phyloP scores from a whole-genome alignment of 305 asterid genomes.

The Stenogyne calaminthoides region DNA sequence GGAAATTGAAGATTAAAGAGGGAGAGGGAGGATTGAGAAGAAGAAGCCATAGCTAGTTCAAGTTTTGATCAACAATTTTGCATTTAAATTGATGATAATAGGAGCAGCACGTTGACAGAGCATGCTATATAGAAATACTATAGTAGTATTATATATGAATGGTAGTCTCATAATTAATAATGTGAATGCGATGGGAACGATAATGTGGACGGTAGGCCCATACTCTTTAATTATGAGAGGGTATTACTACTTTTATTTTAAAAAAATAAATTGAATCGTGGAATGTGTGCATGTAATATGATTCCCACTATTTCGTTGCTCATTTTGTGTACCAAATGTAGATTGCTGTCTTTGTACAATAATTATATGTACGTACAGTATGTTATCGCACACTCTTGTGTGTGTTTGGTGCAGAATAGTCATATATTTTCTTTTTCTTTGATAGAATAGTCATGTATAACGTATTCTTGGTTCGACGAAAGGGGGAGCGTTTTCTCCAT shows the following conservation, averaged over 20 bases:
- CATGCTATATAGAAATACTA: neutral
- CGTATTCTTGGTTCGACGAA: no score
- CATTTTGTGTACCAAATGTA: neutral
- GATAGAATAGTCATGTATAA: no score
- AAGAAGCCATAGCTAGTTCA: neutral
- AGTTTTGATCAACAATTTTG: neutral
- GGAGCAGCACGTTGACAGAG: no score
- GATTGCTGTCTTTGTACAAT: neutral
- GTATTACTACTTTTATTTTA: no score
- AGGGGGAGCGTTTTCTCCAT: no score
- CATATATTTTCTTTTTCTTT: no score
- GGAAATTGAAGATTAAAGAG: slow-evolving; percentile 23
- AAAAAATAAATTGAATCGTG: neutral
- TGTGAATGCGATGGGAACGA: no score
- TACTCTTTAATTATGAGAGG: neutral
- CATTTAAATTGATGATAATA: neutral
- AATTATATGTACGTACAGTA: neutral
- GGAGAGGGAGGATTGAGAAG: neutral
- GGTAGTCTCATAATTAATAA: neutral
- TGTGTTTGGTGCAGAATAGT: no score
- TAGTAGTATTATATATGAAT: no score
- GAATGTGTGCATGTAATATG: neutral
- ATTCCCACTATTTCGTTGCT: neutral
- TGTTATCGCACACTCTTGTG: no score
- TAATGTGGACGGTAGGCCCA: neutral